Evolutionary conservation across 1,139 yeast genomes (phyloP).

Genomic region (Chernovozyma sophiae-reginae): DNA sequence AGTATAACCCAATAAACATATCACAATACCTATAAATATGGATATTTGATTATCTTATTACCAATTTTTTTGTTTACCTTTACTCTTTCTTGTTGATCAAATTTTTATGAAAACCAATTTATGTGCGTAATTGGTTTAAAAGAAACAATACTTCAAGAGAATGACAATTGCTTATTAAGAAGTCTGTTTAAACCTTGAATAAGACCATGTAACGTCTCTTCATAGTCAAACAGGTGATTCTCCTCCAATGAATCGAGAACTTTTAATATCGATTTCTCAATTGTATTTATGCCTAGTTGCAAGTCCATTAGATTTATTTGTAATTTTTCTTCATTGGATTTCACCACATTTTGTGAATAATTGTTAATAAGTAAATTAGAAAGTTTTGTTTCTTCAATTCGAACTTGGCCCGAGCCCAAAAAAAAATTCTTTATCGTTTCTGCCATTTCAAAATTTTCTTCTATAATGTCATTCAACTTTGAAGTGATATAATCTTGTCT

Average conservation of each 20-base stretch:
- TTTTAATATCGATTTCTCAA: conserved; percentile 10
- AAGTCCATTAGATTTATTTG: conserved; percentile 13
- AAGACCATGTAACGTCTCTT: conserved; percentile 18
- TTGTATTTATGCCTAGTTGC: conserved; percentile 9
- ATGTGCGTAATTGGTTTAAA: too few relatives aligned
- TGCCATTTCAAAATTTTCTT: conserved; percentile 38
- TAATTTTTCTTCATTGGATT: conserved; percentile 14
- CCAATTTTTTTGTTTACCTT: too few relatives aligned
- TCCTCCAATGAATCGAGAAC: conserved; percentile 7
- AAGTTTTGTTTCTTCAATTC: conserved; percentile 11
- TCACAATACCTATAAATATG: background rate
- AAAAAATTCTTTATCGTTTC: conserved; percentile 38
- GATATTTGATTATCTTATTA: too few relatives aligned
- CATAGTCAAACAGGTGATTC: conserved; percentile 13
- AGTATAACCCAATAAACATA: too few relatives aligned
- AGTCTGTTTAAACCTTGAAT: conserved; percentile 18
- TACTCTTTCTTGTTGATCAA: too few relatives aligned
- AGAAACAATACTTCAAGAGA: too few relatives aligned
- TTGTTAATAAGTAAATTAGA: conserved; percentile 10
- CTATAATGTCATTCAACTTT: conserved; percentile 31
- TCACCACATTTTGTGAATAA: conserved; percentile 12
- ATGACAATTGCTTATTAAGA: conserved; percentile 2
- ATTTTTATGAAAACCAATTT: too few relatives aligned
- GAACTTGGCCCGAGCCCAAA: conserved; percentile 17
- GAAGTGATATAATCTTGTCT: conserved; percentile 35